Evolutionary conservation across 2,329 filamentous ascomycete genomes (phyloP).

Genomic region (Trichocomaceae sp.): DNA sequence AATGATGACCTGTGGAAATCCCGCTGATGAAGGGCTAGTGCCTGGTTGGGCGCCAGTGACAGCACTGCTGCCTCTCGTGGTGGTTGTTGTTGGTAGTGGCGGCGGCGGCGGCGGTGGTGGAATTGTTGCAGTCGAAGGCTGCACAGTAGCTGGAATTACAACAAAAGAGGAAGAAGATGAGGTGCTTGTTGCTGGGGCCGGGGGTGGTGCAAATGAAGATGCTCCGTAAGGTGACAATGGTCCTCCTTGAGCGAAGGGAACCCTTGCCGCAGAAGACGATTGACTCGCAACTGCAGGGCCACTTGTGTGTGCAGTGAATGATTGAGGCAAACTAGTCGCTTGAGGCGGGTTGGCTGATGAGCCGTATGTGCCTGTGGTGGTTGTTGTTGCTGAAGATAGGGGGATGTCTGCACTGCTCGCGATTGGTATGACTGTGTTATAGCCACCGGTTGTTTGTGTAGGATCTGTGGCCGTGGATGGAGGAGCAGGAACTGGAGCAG

Average conservation of each 20-base stretch:
- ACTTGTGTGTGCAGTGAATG: neutral
- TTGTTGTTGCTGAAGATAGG: neutral
- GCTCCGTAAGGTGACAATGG: neutral
- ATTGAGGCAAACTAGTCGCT: neutral
- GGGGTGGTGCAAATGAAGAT: neutral
- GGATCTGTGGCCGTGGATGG: neutral
- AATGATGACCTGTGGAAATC: constrained; percentile 2
- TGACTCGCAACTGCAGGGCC: neutral
- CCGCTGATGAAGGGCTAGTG: neutral
- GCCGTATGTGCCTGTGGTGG: neutral
- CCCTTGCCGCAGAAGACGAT: neutral
- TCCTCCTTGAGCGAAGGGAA: neutral
- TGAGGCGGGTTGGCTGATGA: neutral
- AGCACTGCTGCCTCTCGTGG: neutral
- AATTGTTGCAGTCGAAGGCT: neutral
- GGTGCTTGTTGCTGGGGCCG: neutral
- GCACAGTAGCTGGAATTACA: neutral
- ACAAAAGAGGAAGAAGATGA: neutral
- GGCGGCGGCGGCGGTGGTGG: neutral
- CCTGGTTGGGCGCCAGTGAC: neutral
- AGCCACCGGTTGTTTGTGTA: neutral
- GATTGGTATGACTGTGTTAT: neutral
- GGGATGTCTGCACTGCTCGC: neutral
- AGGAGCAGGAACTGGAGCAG: no score
- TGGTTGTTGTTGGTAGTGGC: no score